Evolutionary conservation across 805 yeast species (phyloP), one percentile per base, ranked within the genome.

Genomic region (Myxozyma sirexii): DNA sequence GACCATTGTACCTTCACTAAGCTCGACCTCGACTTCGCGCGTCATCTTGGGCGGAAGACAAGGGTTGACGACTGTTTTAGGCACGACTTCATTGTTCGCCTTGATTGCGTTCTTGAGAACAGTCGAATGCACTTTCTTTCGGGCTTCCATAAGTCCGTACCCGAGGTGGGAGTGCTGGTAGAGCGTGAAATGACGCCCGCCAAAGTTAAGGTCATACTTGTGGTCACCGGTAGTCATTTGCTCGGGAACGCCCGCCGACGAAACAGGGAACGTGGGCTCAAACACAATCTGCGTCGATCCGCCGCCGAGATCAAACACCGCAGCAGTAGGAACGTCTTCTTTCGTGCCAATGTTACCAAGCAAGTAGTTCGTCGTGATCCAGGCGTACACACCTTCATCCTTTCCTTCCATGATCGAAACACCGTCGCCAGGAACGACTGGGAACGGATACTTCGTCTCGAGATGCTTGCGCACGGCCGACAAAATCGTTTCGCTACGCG

Each of bases 271-370:
- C n/a, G 81, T 81, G 23, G 99, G 99, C 79, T 94, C 98, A 74
- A 94, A 94, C 5, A 94, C 99, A 76, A 94, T 91, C 77, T 96
- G 99, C 13, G 99, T 94, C 5, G 97, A 90, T 3, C 98, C 98
- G 70, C 99, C 99, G 68, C 99, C 99, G 61, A 94, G 82, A 74
- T 94, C 99, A 71, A 94, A 94, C 10, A 94, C 96, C 23, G 98
- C 99, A 51, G 96, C 96, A 12, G 99, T 94, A 31, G 96, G 91
- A 26, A 76, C 73, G 74, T 86, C 87, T 42, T 83, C 85, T 33
- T 75, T 73, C n/a, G 80, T 72, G 15, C 98, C 99, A 73, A 94
- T 93, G 77, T 93, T 94, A 43, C 97, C 98, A 68, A 93, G 80
- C 66, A 94, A 78, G 74, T 86, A 94, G 77, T 94, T 94, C 52